These are phyloP conservation scores for Mycena amicta DNA, from an alignment of 768 basidiomycete genomes.

Conservation along the genomic window DNA sequence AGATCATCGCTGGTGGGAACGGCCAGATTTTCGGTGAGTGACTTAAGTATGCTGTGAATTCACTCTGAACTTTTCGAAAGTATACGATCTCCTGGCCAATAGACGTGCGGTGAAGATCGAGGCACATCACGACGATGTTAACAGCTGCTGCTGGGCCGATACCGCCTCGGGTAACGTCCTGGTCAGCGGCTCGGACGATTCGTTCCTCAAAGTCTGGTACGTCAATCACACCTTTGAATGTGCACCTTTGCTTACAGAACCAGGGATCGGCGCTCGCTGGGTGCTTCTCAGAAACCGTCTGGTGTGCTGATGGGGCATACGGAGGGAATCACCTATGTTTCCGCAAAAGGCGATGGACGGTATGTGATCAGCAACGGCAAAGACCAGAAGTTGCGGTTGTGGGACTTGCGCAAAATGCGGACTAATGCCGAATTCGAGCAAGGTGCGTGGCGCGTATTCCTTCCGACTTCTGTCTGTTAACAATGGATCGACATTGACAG, in stretches of 20 bases:
- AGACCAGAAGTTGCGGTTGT: slow-evolving; percentile 88
- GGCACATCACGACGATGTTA: slow-evolving; percentile 92
- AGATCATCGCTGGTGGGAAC: slow-evolving; percentile 90
- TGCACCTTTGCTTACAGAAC: slow-evolving; percentile 26
- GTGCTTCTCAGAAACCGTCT: slow-evolving; percentile 71
- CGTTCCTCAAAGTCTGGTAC: slow-evolving; percentile 93
- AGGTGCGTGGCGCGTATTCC: not conserved
- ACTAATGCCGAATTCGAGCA: slow-evolving; percentile 67
- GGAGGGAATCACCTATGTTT: slow-evolving; percentile 93
- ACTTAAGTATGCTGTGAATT: too few species aligned
- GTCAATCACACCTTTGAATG: slow-evolving; percentile 51
- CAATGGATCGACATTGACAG: too few species aligned
- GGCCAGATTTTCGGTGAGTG: slow-evolving; percentile 81
- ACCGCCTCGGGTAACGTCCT: slow-evolving; percentile 90
- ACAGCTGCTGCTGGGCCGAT: slow-evolving; percentile 96
- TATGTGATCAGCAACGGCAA: slow-evolving; percentile 96
- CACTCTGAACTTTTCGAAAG: too few species aligned
- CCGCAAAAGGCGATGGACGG: slow-evolving; percentile 94
- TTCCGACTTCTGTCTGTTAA: too few species aligned
- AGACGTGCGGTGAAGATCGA: slow-evolving; percentile 78
- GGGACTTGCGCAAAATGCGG: slow-evolving; percentile 95
- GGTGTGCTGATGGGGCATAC: slow-evolving; percentile 95
- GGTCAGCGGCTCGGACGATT: slow-evolving; percentile 94
- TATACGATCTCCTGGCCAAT: slow-evolving; percentile 88
- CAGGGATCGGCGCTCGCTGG: slow-evolving; percentile 60